phyloP scores from a whole-genome alignment of 805 yeast species.

The Pachysolen tannophilus region DNA sequence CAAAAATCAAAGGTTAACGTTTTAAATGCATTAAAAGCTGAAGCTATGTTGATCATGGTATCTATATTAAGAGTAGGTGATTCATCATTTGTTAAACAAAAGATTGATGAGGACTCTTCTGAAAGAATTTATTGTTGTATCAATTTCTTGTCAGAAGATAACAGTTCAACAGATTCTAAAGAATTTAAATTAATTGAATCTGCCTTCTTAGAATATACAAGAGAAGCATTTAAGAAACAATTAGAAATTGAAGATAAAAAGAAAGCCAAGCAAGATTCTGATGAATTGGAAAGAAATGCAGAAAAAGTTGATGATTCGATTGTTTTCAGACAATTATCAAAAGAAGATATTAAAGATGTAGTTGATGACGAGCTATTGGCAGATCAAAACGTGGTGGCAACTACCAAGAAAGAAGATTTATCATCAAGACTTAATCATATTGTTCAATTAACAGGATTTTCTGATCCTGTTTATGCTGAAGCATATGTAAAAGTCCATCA shows the following conservation, averaged over 20 bases:
- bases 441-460: slow-evolving; percentile 93
- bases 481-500: slow-evolving; percentile 95
- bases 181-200: slow-evolving; percentile 38
- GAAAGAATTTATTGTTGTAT: slow-evolving; percentile 90
- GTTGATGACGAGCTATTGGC: slow-evolving; percentile 59
- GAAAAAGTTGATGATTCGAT: slow-evolving; percentile 76
- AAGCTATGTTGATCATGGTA: slow-evolving; percentile 87
- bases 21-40: slow-evolving; percentile 84
- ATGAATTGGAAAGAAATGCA: slow-evolving; percentile 52
- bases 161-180: slow-evolving; percentile 36
- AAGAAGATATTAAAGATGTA: slow-evolving; percentile 34
- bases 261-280: slow-evolving; percentile 48
- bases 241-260: slow-evolving; percentile 51
- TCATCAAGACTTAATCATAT: slow-evolving; percentile 81
- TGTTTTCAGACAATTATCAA: slow-evolving; percentile 69
- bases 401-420: slow-evolving; percentile 46
- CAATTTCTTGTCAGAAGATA: slow-evolving; percentile 65
- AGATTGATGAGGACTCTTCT: slow-evolving; percentile 93
- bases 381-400: slow-evolving; percentile 40
- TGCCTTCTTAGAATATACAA: slow-evolving; percentile 85
- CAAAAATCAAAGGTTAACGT: slow-evolving; percentile 36
- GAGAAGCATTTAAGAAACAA: slow-evolving; percentile 72
- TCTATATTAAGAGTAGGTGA: slow-evolving; percentile 86
- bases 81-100: slow-evolving; percentile 55
- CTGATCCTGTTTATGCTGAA: slow-evolving; percentile 97